phyloP scores from a whole-genome alignment of 345 rosid species.

The Aquilaria yunnanensis region DNA sequence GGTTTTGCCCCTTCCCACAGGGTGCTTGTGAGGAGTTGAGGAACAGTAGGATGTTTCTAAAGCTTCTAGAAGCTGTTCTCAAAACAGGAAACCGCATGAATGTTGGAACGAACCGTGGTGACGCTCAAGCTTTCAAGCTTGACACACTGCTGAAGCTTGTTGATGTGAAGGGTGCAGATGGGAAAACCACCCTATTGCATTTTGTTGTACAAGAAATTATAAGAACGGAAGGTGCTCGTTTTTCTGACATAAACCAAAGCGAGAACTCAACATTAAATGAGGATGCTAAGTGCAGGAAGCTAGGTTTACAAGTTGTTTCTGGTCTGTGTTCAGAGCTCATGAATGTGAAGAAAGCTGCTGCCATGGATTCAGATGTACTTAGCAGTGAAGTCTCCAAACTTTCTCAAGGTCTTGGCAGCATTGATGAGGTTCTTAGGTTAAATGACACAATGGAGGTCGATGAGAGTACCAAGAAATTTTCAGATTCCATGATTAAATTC shows the following conservation, averaged over 20 bases:
- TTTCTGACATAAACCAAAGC: constrained; percentile 40
- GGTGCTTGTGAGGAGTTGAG: constrained; percentile 94
- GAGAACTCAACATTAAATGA: constrained; percentile 31
- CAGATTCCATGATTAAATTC: constrained; percentile 66
- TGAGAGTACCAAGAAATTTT: constrained; percentile 48
- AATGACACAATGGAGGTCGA: constrained; percentile 29
- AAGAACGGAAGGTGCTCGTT: constrained; percentile 87
- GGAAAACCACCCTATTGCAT: constrained; percentile 93
- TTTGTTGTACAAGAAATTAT: constrained; percentile 97
- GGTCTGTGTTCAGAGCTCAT: constrained; percentile 68
- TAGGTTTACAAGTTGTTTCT: constrained; percentile 92
- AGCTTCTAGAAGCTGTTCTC: constrained; percentile 91
- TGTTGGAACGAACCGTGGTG: constrained; percentile 96
- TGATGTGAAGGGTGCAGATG: constrained; percentile 94
- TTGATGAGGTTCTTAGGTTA: constrained; percentile 44
- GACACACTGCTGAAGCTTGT: constrained; percentile 95
- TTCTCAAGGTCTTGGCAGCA: constrained; percentile 52
- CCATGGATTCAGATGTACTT: constrained; percentile 93
- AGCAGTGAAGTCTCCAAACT: constrained; percentile 78
- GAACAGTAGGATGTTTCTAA: constrained; percentile 84
- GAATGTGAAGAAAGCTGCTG: constrained; percentile 92
- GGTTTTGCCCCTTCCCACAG: constrained; percentile 29
- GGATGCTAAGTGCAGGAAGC: constrained; percentile 74
- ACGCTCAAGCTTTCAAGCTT: constrained; percentile 96
- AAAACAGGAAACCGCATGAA: constrained; percentile 99